A percentile compares a stretch with the other conserved stretches of the same genome.
Evolutionary conservation across 257 asterid genomes (phyloP).

Genomic region (Handroanthus guayacan): DNA sequence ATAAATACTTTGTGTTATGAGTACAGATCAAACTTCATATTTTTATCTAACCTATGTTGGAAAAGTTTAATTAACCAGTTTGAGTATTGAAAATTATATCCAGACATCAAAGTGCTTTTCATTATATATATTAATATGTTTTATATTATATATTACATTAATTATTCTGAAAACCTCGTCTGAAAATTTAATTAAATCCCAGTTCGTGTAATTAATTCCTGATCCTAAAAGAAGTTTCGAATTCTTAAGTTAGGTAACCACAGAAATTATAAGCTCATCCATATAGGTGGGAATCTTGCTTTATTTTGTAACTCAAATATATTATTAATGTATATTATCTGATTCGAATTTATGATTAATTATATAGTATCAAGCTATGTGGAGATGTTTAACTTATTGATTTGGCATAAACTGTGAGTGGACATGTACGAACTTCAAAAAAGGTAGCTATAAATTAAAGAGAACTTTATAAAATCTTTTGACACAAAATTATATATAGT

Average conservation of each 20-base stretch:
- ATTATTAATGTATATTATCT: constrained; percentile 40
- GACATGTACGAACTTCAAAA: not conserved
- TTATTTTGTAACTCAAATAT: constrained; percentile 34
- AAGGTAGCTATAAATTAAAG: not conserved
- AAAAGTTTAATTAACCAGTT: constrained; percentile 31
- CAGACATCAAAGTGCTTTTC: constrained; percentile 20
- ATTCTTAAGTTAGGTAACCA: constrained; percentile 18
- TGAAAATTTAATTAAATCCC: constrained; percentile 31
- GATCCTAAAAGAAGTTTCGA: constrained; percentile 33
- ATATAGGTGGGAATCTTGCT: constrained; percentile 47
- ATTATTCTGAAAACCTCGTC: constrained; percentile 24
- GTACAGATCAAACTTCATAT: constrained; percentile 42
- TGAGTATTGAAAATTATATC: constrained; percentile 35
- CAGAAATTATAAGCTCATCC: constrained; percentile 46
- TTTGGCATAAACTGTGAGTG: not conserved
- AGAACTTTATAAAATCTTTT: not conserved
- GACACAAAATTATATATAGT: not conserved
- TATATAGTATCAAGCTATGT: constrained; percentile 19
- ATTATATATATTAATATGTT: constrained; percentile 5
- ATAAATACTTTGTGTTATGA: constrained; percentile 24
- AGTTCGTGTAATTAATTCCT: constrained; percentile 28
- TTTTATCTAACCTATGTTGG: constrained; percentile 32
- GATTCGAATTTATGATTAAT: constrained; percentile 27
- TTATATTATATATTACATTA: not conserved
- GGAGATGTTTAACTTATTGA: not conserved